Evolutionary conservation across 2,329 filamentous ascomycete genomes (phyloP), one percentile per base, ranked within the genome.

Genomic region (Penicillium brasilianum): DNA sequence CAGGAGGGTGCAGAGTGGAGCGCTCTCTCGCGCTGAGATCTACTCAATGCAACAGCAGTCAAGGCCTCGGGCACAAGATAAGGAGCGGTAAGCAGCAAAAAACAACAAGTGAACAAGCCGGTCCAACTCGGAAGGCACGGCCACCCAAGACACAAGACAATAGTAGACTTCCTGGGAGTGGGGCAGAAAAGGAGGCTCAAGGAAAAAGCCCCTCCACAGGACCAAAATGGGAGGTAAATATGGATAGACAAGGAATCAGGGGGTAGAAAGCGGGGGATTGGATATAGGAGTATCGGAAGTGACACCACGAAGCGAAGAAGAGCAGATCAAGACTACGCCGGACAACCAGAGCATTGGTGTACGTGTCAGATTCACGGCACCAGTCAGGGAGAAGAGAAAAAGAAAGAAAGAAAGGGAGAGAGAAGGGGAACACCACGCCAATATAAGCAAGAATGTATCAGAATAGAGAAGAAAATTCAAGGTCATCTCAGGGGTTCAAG

Each of bases 401-500:
- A 51, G 25, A 56, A n/a, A n/a, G n/a, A n/a, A 36, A 43, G 50
- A 37, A 28, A 18, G 60, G 18, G 18, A 28, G 34, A 55, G 22
- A 37, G 44, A 54, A 52, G 43, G 25, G 16, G 61, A 57, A 58
- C 50, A 60, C 61, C 62, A 66, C 61, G 66, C 65, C 66, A 67
- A 61, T 37, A 59, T 46, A 59, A 57, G 53, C 30, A 36, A 48
- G 41, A 59, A 57, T 48, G 46, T 56, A 57, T 48, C 64, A 54
- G 52, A 32, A 37, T n/a, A 49, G 52, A 57, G 58, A 63, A 49
- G 66, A 64, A 63, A 56, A 67, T 65, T 58, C 66, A 71, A 71
- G 64, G 64, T 76, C 73, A 68, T 74, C 68, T 69, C 71, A 72
- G 41, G 66, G 25, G 25, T 28, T 69, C 65, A 71, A 69, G 64